phyloP scores from a whole-genome alignment of 495 filamentous ascomycete genomes.

The Parathielavia hyrcaniae region DNA sequence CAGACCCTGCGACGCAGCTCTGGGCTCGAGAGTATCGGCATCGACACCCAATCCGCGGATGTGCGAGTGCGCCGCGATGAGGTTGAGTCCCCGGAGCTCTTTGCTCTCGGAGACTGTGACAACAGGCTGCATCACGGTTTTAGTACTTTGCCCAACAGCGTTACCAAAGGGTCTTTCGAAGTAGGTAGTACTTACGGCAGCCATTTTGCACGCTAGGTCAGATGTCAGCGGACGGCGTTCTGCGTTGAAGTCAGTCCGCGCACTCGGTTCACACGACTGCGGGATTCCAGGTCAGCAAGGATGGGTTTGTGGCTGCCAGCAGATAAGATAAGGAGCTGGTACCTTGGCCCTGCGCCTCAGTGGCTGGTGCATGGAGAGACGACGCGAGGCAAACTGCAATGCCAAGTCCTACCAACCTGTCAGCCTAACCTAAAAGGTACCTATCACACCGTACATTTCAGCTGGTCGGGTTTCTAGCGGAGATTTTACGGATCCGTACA shows the following conservation, averaged over 20 bases:
- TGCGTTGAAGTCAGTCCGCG: slow-evolving; percentile 6
- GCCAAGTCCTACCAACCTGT: no score
- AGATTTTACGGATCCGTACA: no score
- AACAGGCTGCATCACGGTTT: slow-evolving; percentile 56
- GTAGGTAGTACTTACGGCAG: slow-evolving; percentile 31
- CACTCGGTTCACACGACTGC: neutral
- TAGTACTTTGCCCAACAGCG: slow-evolving; percentile 3
- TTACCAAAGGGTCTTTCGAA: neutral
- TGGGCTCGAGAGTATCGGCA: slow-evolving; percentile 80
- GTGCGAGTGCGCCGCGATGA: slow-evolving; percentile 97
- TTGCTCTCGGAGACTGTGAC: slow-evolving; percentile 90
- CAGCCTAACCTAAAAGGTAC: no score
- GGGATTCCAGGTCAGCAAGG: neutral
- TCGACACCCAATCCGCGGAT: slow-evolving; percentile 94
- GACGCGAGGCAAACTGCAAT: no score
- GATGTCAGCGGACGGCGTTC: neutral
- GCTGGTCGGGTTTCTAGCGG: no score
- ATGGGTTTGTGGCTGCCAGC: neutral
- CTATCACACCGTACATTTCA: no score
- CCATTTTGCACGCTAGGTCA: slow-evolving; percentile 26
- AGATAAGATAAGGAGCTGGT: neutral
- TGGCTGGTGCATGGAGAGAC: neutral
- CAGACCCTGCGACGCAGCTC: slow-evolving; percentile 83
- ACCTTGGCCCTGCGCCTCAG: neutral
- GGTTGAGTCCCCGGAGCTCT: slow-evolving; percentile 87